Conservation (phyloP, 2,329 filamentous ascomycete genomes). For the Aspergillus sergii region DNA sequence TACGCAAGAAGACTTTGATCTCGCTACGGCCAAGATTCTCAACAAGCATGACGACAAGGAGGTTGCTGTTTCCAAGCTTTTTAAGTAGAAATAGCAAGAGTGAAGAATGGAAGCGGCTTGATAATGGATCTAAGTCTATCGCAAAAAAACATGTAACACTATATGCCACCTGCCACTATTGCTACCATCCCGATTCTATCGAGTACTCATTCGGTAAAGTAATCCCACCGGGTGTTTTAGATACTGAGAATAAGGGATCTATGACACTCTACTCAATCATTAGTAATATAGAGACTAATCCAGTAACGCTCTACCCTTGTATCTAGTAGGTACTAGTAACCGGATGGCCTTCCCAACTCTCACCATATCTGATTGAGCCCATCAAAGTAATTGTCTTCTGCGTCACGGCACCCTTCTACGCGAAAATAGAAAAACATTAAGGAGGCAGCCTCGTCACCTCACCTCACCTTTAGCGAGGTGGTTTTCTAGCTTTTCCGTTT, state of each 20-base stretch:
- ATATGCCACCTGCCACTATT: slow-evolving; percentile 4
- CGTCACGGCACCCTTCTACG: background rate
- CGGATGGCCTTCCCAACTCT: background rate
- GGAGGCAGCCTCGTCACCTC: too few relatives aligned
- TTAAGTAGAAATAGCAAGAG: slow-evolving; percentile 33
- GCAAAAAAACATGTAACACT: slow-evolving; percentile 28
- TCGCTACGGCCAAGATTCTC: slow-evolving; percentile 97
- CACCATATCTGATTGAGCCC: background rate
- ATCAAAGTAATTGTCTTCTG: background rate
- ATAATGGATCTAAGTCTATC: background rate
- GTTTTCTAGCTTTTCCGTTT: too few relatives aligned
- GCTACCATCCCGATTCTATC: background rate
- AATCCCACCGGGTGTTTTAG: background rate
- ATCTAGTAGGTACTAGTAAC: background rate
- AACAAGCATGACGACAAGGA: slow-evolving; percentile 99
- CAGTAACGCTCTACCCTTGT: background rate
- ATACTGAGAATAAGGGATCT: background rate
- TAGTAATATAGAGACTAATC: background rate
- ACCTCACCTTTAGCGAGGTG: background rate
- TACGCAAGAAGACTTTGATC: slow-evolving; percentile 97
- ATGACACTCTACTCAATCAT: background rate
- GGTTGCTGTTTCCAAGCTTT: slow-evolving; percentile 41
- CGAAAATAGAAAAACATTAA: too few relatives aligned
- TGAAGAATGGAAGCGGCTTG: slow-evolving; percentile 1
- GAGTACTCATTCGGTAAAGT: background rate